These are phyloP conservation scores for Grosmannia clavigera DNA, from an alignment of 2,329 filamentous ascomycete genomes.

Conservation along the genomic window DNA sequence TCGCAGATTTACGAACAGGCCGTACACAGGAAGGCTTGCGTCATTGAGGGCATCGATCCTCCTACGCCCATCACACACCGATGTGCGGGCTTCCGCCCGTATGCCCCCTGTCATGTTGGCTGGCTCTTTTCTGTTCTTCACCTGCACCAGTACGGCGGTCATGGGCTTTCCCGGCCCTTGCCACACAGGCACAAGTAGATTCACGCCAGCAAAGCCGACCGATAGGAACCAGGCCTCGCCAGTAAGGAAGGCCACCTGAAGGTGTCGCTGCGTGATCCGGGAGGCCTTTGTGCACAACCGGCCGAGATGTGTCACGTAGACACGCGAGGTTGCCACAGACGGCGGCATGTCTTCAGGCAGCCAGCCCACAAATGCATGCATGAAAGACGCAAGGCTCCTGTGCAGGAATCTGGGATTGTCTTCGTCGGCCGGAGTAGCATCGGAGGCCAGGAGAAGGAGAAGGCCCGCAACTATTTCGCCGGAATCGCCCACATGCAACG, in stretches of 20 bases:
- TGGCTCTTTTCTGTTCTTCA: neutral
- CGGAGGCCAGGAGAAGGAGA: neutral
- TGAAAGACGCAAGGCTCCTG: neutral
- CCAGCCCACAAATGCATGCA: neutral
- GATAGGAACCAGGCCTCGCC: conserved; percentile 1
- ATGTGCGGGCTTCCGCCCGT: too few species aligned
- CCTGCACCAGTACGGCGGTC: neutral
- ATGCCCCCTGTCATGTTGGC: too few species aligned
- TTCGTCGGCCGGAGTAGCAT: neutral
- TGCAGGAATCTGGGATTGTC: neutral
- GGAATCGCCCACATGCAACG: neutral
- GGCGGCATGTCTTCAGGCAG: neutral
- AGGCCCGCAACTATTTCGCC: neutral
- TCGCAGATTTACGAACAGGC: too few species aligned
- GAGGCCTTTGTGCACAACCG: neutral
- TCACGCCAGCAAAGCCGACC: neutral
- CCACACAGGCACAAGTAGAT: conserved; percentile 2
- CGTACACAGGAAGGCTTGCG: too few species aligned
- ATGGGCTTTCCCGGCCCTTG: neutral
- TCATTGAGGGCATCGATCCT: too few species aligned
- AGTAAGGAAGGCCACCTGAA: neutral
- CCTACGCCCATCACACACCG: too few species aligned
- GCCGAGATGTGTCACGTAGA: conserved; percentile 1
- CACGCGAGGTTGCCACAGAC: neutral
- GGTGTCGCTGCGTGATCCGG: neutral